Percentiles rank a stretch among this genome's conserved stretches.
phyloP scores from a whole-genome alignment of 2,329 filamentous ascomycete genomes.

The Neofusicoccum cordaticola region DNA sequence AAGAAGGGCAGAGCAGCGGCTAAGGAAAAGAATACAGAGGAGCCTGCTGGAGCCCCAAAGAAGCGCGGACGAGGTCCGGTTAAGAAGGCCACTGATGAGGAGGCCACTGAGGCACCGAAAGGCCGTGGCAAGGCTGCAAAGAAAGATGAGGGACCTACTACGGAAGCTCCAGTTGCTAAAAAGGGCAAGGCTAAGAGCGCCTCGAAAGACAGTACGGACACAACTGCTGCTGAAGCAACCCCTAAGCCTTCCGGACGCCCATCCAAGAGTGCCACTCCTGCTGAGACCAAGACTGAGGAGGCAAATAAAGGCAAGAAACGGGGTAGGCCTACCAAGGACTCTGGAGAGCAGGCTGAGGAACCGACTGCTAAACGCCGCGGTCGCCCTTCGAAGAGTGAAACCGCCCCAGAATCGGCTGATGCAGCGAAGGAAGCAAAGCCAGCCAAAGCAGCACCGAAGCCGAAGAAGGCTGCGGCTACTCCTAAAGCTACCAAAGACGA shows the following conservation, averaged over 20 bases:
- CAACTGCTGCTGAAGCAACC: neutral
- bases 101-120: neutral
- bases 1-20: constrained; percentile 16
- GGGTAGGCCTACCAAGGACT: neutral
- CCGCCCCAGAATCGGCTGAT: neutral
- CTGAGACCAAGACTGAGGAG: neutral
- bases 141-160: neutral
- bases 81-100: neutral
- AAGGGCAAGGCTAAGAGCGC: neutral
- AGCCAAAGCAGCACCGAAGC: constrained; percentile 1
- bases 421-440: neutral
- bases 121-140: neutral
- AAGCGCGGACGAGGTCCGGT: neutral
- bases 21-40: constrained; percentile 11
- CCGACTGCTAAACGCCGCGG: constrained; percentile 13
- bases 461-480: neutral
- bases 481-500: neutral
- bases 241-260: constrained; percentile 4
- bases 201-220: neutral
- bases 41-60: constrained; percentile 22
- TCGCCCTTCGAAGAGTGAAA: constrained; percentile 3
- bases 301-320: constrained; percentile 1
- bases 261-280: neutral
- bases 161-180: neutral
- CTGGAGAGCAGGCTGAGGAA: constrained; percentile 13